Evolutionary conservation across 495 filamentous ascomycete species (phyloP), one percentile per base, ranked within the genome.

Genomic region (Pseudevernia furfuracea): DNA sequence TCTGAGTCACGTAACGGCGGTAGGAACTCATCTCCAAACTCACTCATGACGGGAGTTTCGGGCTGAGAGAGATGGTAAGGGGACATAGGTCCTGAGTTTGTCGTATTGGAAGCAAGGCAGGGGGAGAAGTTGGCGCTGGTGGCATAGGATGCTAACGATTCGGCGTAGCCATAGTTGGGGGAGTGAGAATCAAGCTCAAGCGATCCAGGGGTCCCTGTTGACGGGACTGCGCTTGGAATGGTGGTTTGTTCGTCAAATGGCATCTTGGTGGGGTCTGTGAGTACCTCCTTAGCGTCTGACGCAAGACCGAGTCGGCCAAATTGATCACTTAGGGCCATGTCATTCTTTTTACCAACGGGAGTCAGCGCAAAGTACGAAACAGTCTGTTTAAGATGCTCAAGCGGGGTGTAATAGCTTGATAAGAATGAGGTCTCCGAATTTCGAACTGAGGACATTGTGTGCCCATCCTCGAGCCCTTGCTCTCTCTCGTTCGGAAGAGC

Each of bases 31-130:
- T 71, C 69, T 1, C 60, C 67, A 28, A 68, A 67, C 12, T 69
- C 69, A 28, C 58, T 60, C 39, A 63, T 60, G 9, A 58, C 53
- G 17, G 70, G 68, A 28, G 70, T 66, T 23, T 68, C 68, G 11
- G 68, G 66, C 25, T 71, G 66, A 15, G 68, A 67, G 28, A 71
- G 66, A 55, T 68, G 61, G 46, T 58, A 59, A 39, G 70, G 67
- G 34, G 68, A 71, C 63, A 68, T 70, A 1, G 53, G 66, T 34
- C 62, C 44, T 30, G 65, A 63, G 36, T 37, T 43, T 25, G 41
- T 63, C 21, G 65, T 59, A 34, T 55, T 68, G n/a, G 64, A 59
- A 23, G 52, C 59, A 2, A 66, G 58, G n/a, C 38, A 65, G 1
- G 69, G 62, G 34, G 67, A 67, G 15, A 66, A 66, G 19, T 63